Conservation (phyloP, 768 basidiomycete genomes). For the Calocybe indica region DNA sequence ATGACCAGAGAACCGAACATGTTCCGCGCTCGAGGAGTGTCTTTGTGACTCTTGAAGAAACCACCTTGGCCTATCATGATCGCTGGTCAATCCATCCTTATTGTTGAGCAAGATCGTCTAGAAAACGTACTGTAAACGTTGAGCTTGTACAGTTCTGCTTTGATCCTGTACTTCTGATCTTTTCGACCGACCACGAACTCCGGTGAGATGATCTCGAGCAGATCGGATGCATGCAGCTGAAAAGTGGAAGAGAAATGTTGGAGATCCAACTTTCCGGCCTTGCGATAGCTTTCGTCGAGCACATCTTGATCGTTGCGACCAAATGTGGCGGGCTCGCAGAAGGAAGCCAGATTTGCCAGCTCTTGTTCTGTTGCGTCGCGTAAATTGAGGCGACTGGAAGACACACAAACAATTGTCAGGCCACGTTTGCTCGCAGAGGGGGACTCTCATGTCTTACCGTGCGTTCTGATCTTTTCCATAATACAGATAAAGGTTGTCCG, state of each 20-base stretch:
- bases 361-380: background rate
- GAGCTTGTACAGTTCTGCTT: slow-evolving; percentile 27
- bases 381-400: slow-evolving; percentile 2
- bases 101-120: background rate
- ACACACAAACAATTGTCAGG: background rate
- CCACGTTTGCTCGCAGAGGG: too few relatives aligned
- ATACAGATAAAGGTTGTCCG: too few relatives aligned
- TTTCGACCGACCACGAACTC: slow-evolving; percentile 9
- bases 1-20: slow-evolving; percentile 52
- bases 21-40: slow-evolving; percentile 34
- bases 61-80: slow-evolving; percentile 27
- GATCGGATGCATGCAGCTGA: slow-evolving; percentile 6
- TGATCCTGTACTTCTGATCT: slow-evolving; percentile 8
- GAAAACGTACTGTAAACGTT: slow-evolving; percentile 29
- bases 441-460: too few relatives aligned
- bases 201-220: slow-evolving; percentile 8
- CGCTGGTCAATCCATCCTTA: background rate
- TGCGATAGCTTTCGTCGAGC: slow-evolving; percentile 20
- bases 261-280: slow-evolving; percentile 18
- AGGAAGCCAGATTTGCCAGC: slow-evolving; percentile 3
- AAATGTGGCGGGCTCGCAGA: slow-evolving; percentile 19
- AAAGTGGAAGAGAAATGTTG: slow-evolving; percentile 14
- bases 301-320: slow-evolving; percentile 17
- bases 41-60: slow-evolving; percentile 47
- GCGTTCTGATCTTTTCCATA: too few relatives aligned